Evolutionary conservation across 1,284 basidiomycete genomes (phyloP), one percentile per base, ranked within the genome.

Genomic region (Moesziomyces globuligerus): DNA sequence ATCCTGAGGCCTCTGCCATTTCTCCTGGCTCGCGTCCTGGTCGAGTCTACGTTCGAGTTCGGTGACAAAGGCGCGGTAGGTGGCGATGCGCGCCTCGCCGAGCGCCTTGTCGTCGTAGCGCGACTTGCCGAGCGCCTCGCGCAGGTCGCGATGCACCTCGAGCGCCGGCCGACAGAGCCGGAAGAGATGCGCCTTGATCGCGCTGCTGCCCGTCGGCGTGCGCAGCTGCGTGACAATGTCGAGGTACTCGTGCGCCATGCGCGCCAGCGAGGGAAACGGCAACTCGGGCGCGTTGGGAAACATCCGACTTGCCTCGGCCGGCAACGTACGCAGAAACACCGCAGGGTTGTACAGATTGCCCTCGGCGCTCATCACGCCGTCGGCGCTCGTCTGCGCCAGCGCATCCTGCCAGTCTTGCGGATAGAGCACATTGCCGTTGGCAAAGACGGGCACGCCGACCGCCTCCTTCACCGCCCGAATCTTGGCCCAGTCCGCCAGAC

Each of bases 381-480:
- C 92, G 4, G 89, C 90, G 3, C 92, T 91, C 0, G 95, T 98
- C 32, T 87, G 86, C 15, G 87, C 86, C 23, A 98, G 83, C 80
- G 93, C 95, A 7, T 86, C 85, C 40, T 87, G 86, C 48, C 94
- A 88, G 81, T 98, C 94, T 23, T 89, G 87, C 43, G 90, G 87
- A 83, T 88, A 93, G 10, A 98, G 87, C 47, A 98, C 88, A 81
- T 98, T 98, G n/a, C 95, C 95, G 81, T 98, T 98, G 0, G 95
- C 94, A 79, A 98, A 92, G 2, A 98, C 94, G 0, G 95, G 95
- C 0, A 98, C 88, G 2, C 88, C 89, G 26, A 97, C 92, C 0
- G 92, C 91, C 74, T 90, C 82, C 82, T 93, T 94, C 66, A 96
- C 92, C 0, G 91, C 90, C 17, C 86, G 86, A 76, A 96, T 94